Evolutionary conservation across 2,329 filamentous ascomycete species (phyloP), one percentile per base, ranked within the genome.

Genomic region (Pseudohalonectria lignicola): DNA sequence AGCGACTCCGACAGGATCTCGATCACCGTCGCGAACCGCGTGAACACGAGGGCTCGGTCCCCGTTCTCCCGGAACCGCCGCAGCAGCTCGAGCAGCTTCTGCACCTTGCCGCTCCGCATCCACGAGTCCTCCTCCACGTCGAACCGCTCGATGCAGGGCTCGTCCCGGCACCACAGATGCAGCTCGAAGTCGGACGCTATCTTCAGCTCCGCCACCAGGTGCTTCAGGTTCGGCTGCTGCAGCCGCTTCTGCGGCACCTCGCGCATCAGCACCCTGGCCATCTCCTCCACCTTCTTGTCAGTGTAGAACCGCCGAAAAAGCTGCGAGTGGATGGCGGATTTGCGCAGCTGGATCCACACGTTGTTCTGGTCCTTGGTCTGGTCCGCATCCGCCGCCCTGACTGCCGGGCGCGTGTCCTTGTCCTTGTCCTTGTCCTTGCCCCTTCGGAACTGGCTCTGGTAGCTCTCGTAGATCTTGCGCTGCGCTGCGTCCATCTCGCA

Each of bases 311-410:
- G 77, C 4, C 90, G 76, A 59, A 93, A 92, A 9, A 98, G 74
- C 38, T 95, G 71, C 0, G 88, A 86, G 52, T 98, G 92, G 31
- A 95, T 86, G 0, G 92, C 85, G 3, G 90, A 86, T 56, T 95
- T 90, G 32, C 90, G 83, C 15, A 96, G 74, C 56, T 88, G 86
- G 73, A 95, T 92, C 66, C 94, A 81, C 19, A 82, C 73, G 49
- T 88, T 84, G 45, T 78, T 77, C 48, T 71, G 64, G 40, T 76
- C 72, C 37, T 69, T 71, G 32, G 63, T 58, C 6, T 66, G 61
- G 1, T 62, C 64, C 11, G 39, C 43, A 4, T 21, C 17, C 8
- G 53, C 50, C n/a, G 60, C 64, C 49, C 70, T 74, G 12, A 15
- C 18, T 12, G 23, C 8, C 8, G 23, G 8, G 8, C 12, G 8